Percentiles rank a stretch among this genome's conserved stretches.
Evolutionary conservation across 2,329 filamentous ascomycete species (phyloP).

Genomic region (Neopestalotiopsis rosae): DNA sequence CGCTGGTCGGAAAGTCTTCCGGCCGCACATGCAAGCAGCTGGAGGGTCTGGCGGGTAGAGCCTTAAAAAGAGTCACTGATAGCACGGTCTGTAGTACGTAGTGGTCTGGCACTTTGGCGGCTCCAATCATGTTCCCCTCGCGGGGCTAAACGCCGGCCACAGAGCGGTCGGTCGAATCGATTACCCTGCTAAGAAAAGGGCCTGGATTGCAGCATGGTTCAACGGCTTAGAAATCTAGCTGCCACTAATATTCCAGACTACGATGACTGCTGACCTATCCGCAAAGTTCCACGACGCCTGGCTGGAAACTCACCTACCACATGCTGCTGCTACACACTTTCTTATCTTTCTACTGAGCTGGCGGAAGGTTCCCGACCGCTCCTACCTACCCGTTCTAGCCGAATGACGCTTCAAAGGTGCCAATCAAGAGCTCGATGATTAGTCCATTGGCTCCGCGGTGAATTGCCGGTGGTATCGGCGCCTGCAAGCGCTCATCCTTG

Average conservation of each 20-base stretch:
- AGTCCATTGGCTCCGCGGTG: not conserved
- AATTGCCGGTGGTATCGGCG: not conserved
- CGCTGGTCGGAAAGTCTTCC: too few relatives aligned
- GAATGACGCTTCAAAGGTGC: not conserved
- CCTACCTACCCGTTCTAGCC: not conserved
- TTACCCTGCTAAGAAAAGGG: not conserved
- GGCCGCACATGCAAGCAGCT: too few relatives aligned
- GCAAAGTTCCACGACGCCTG: not conserved
- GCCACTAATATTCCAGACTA: not conserved
- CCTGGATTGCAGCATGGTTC: not conserved
- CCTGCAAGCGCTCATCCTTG: not conserved
- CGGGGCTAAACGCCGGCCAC: not conserved
- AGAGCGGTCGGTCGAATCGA: not conserved
- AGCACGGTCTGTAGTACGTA: too few relatives aligned
- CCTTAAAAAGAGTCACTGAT: too few relatives aligned
- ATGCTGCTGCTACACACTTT: not conserved
- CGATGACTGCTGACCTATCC: not conserved
- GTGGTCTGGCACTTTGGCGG: too few relatives aligned
- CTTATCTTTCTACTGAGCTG: not conserved
- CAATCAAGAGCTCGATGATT: not conserved
- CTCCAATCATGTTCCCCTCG: not conserved
- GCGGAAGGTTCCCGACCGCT: not conserved
- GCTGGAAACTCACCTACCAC: not conserved
- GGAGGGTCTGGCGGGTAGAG: too few relatives aligned
- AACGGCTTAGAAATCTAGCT: slow-evolving; percentile 2